phyloP scores from a whole-genome alignment of 306 rosid genomes.

The Acacia confusa region DNA sequence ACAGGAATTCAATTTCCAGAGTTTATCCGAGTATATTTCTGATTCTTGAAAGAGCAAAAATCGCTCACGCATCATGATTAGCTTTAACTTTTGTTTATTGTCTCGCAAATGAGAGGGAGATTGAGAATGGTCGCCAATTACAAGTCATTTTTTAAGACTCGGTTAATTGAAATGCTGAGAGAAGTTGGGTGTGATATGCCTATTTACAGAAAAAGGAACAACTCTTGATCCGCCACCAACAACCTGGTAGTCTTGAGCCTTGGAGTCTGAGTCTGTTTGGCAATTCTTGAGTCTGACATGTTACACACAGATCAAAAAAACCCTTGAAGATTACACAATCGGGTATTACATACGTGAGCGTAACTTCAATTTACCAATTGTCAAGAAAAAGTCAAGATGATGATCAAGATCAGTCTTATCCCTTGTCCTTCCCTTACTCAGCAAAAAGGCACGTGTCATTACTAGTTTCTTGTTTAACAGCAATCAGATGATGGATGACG shows the following conservation, averaged over 20 bases:
- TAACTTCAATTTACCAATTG: not conserved
- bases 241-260: not conserved
- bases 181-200: constrained; percentile 4
- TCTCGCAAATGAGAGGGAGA: not conserved
- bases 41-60: not conserved
- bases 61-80: not conserved
- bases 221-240: too few relatives aligned
- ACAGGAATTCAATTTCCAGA: not conserved
- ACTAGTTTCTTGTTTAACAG: not conserved
- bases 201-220: not conserved
- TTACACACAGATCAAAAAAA: not conserved
- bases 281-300: not conserved
- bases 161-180: constrained; percentile 17
- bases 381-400: not conserved
- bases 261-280: not conserved
- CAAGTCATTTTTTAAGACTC: constrained; percentile 27
- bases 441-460: not conserved
- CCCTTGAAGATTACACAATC: not conserved
- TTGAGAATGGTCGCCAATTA: not conserved
- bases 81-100: not conserved
- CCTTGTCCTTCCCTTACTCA: not conserved
- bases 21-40: not conserved
- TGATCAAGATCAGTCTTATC: not conserved
- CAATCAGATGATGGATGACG: not conserved
- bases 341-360: not conserved